A percentile compares a stretch with the other conserved stretches of the same genome.
Conservation (phyloP, 2,329 filamentous ascomycete genomes). For the Penicillium sp. region DNA sequence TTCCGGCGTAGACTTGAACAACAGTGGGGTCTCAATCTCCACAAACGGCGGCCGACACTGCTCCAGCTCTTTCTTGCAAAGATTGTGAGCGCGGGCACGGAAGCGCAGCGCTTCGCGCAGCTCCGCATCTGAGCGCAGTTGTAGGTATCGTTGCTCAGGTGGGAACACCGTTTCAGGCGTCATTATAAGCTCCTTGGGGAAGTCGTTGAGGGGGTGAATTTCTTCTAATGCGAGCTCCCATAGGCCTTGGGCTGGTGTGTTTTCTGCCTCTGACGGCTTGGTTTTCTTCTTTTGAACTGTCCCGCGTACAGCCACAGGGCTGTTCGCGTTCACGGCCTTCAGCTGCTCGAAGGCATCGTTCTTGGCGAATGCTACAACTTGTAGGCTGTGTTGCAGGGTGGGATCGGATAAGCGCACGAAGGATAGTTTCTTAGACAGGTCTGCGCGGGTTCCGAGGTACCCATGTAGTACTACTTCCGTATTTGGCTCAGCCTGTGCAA, state of each 20-base stretch:
- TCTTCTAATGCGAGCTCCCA: constrained; percentile 62
- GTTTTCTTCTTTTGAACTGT: constrained; percentile 43
- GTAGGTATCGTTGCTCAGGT: constrained; percentile 73
- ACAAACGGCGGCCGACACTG: constrained; percentile 56
- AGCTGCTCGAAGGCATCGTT: constrained; percentile 41
- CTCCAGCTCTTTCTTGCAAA: constrained; percentile 55
- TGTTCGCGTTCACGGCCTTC: constrained; percentile 48
- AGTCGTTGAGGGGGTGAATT: constrained; percentile 67
- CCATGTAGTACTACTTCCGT: constrained; percentile 60
- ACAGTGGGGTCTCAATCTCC: constrained; percentile 85
- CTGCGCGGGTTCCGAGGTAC: constrained; percentile 66
- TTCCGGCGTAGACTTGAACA: constrained; percentile 97
- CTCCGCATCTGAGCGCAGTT: constrained; percentile 70
- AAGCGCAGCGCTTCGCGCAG: constrained; percentile 68
- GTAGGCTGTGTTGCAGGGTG: constrained; percentile 46
- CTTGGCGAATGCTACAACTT: constrained; percentile 48
- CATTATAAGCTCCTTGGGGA: constrained; percentile 73
- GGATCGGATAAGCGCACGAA: constrained; percentile 62
- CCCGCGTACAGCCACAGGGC: constrained; percentile 55
- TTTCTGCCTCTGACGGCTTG: constrained; percentile 27
- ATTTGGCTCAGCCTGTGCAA: constrained; percentile 30
- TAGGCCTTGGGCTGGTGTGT: constrained; percentile 32
- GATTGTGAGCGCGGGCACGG: constrained; percentile 59
- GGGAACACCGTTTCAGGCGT: constrained; percentile 71
- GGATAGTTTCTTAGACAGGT: constrained; percentile 65